Conservation (phyloP, 73 alveolate species). For the Breviolum minutum region DNA sequence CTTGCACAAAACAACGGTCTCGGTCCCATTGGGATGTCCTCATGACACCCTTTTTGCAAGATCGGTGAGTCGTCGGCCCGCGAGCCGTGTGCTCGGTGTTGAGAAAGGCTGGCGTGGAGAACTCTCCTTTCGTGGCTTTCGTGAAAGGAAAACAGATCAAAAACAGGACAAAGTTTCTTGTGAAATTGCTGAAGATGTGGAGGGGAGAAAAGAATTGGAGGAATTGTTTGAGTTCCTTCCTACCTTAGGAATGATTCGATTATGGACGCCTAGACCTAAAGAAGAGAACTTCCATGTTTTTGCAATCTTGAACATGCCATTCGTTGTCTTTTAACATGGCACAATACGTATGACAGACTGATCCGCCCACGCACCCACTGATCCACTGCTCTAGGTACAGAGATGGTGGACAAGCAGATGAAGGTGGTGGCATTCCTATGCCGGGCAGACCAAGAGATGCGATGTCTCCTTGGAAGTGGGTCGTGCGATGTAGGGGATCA, state of each 20-base stretch:
- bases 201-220: neutral
- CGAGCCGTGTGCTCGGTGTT: too few relatives aligned
- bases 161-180: too few relatives aligned
- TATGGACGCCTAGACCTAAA: too few relatives aligned
- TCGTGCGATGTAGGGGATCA: too few relatives aligned
- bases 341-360: neutral
- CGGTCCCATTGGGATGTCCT: neutral
- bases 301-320: neutral
- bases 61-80: neutral
- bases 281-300: neutral
- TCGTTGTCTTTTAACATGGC: neutral
- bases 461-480: neutral
- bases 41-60: neutral
- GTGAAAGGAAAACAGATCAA: too few relatives aligned
- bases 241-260: too few relatives aligned
- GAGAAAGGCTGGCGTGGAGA: too few relatives aligned
- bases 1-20: neutral
- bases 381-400: slow-evolving; percentile 19
- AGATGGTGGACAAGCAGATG: slow-evolving; percentile 88
- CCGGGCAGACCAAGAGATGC: neutral
- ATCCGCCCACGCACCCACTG: too few relatives aligned
- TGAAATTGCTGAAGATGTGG: neutral
- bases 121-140: too few relatives aligned
- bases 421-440: slow-evolving; percentile 94
- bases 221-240: too few relatives aligned